Evolutionary conservation across 2,329 filamentous ascomycete genomes (phyloP).

Genomic region (Monascus ruber): DNA sequence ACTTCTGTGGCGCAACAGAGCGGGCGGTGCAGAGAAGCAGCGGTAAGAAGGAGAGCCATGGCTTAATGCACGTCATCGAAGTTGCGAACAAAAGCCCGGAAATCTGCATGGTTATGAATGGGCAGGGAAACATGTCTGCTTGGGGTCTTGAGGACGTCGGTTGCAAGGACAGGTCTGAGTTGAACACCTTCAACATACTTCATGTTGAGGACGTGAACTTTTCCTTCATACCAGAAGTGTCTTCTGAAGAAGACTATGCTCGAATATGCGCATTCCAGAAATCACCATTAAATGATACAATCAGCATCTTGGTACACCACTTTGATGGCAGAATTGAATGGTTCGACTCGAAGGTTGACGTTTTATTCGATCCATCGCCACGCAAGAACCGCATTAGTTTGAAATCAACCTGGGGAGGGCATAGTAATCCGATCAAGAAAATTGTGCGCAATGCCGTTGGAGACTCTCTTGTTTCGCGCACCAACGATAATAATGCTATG

Average conservation of each 20-base stretch:
- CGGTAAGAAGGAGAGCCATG: conserved; percentile 52
- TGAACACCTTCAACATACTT: conserved; percentile 74
- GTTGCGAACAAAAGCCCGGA: conserved; percentile 78
- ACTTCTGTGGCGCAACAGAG: conserved; percentile 69
- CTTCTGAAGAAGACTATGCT: conserved; percentile 43
- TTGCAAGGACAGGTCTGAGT: conserved; percentile 52
- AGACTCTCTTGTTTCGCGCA: conserved; percentile 68
- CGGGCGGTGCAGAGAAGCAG: conserved; percentile 56
- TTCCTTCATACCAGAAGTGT: conserved; percentile 22
- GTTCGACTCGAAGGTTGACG: conserved; percentile 65
- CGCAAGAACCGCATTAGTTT: conserved; percentile 48
- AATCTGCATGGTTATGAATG: conserved; percentile 75
- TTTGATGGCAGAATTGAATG: conserved; percentile 78
- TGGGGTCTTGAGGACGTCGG: conserved; percentile 87
- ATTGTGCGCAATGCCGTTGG: conserved; percentile 78
- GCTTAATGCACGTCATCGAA: conserved; percentile 73
- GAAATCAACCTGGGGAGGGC: conserved; percentile 68
- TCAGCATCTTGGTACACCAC: conserved; percentile 68
- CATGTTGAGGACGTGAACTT: conserved; percentile 54
- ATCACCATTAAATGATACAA: conserved; percentile 45
- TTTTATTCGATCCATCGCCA: conserved; percentile 64
- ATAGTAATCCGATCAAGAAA: conserved; percentile 69
- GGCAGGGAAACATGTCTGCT: conserved; percentile 74
- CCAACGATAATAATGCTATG: conserved; percentile 64
- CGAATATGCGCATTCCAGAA: conserved; percentile 66